Percentiles rank a stretch among this genome's conserved stretches.
phyloP scores from a whole-genome alignment of 2,329 filamentous ascomycete species.

The Tolypocladium inflatum region DNA sequence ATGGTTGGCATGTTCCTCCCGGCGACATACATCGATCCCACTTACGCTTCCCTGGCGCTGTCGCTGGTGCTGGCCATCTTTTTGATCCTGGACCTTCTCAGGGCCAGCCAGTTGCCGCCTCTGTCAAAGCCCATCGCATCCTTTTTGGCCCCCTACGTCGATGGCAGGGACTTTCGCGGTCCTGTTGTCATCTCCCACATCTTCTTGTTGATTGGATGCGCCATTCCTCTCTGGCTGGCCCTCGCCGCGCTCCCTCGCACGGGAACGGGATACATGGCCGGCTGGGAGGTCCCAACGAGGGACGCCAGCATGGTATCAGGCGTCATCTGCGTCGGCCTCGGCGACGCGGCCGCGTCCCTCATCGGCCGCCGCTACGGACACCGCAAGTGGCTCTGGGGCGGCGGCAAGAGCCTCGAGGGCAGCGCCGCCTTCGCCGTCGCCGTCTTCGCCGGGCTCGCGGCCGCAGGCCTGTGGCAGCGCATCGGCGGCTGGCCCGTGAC shows the following conservation, averaged over 20 bases:
- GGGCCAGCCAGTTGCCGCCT: slow-evolving; percentile 85
- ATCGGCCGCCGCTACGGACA: slow-evolving; percentile 80
- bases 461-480: slow-evolving; percentile 64
- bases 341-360: slow-evolving; percentile 85
- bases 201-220: slow-evolving; percentile 89
- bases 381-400: slow-evolving; percentile 92
- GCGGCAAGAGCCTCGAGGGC: slow-evolving; percentile 91
- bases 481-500: slow-evolving; percentile 64
- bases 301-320: slow-evolving; percentile 89
- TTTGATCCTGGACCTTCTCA: slow-evolving; percentile 76
- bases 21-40: slow-evolving; percentile 75
- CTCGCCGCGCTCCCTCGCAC: slow-evolving; percentile 58
- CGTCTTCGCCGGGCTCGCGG: slow-evolving; percentile 64
- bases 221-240: slow-evolving; percentile 86
- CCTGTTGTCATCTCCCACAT: slow-evolving; percentile 95
- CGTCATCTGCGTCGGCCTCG: slow-evolving; percentile 88
- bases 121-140: slow-evolving; percentile 75
- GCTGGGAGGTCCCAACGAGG: slow-evolving; percentile 66
- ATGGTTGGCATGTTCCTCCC: slow-evolving; percentile 96
- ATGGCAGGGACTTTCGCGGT: slow-evolving; percentile 83
- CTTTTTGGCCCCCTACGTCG: slow-evolving; percentile 89
- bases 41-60: slow-evolving; percentile 74
- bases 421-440: slow-evolving; percentile 71
- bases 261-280: slow-evolving; percentile 45
- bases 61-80: slow-evolving; percentile 73